These are phyloP conservation scores for Suillus weaverae DNA, from an alignment of 768 basidiomycete species.

Conservation along the genomic window DNA sequence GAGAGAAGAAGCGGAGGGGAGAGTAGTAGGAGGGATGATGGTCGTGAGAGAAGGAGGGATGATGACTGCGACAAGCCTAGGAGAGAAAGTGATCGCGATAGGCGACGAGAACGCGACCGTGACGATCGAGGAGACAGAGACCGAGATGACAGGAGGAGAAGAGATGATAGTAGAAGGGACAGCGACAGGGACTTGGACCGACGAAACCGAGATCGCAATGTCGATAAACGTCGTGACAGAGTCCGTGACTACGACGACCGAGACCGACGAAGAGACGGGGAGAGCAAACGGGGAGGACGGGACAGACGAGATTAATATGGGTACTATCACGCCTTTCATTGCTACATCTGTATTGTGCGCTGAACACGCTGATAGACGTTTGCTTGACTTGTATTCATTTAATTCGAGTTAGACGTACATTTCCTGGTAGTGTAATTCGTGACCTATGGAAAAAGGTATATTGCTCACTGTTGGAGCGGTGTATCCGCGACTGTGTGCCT, in stretches of 20 bases:
- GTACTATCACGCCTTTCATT: background rate
- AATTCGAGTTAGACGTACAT: no score
- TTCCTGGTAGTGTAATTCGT: no score
- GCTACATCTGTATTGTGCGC: no score
- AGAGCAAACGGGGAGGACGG: background rate
- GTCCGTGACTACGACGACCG: slow-evolving; percentile 30
- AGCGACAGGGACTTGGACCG: slow-evolving; percentile 28
- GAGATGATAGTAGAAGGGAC: slow-evolving; percentile 27
- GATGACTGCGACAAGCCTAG: slow-evolving; percentile 8
- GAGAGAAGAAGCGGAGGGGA: slow-evolving; percentile 21
- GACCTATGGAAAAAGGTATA: no score
- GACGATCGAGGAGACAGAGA: slow-evolving; percentile 22
- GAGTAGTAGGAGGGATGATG: background rate
- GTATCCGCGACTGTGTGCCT: no score
- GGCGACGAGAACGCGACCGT: slow-evolving; percentile 33
- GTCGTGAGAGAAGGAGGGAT: background rate
- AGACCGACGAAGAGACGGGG: slow-evolving; percentile 5
- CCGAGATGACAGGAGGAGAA: slow-evolving; percentile 23
- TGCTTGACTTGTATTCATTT: no score
- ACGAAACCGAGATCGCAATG: slow-evolving; percentile 27
- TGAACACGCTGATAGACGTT: no score
- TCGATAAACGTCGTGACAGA: slow-evolving; percentile 28
- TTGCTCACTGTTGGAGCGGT: no score
- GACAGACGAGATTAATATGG: slow-evolving; percentile 4
- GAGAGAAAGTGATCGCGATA: slow-evolving; percentile 22